Percentiles rank a stretch among this genome's conserved stretches.
These are phyloP conservation scores for Spencermartinsiella ligniputridi DNA, from an alignment of 1,139 yeast genomes.

Conservation along the genomic window DNA sequence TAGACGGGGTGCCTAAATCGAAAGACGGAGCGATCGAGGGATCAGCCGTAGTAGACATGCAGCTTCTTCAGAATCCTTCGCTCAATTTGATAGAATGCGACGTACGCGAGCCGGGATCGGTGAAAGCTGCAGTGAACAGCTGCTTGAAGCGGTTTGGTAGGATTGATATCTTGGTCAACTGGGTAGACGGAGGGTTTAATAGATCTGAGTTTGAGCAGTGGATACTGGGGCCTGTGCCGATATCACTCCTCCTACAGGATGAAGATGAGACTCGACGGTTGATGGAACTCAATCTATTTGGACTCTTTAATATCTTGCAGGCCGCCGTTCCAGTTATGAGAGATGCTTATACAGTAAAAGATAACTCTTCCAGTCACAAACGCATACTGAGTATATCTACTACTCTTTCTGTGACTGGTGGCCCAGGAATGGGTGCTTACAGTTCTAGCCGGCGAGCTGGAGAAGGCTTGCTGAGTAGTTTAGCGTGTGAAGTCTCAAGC, in stretches of 20 bases:
- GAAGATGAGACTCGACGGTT: slow-evolving; percentile 11
- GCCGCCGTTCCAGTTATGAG: slow-evolving; percentile 12
- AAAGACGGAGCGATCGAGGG: neutral
- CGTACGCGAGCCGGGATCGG: slow-evolving; percentile 7
- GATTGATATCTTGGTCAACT: slow-evolving; percentile 14
- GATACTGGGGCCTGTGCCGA: neutral
- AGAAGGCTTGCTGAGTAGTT: slow-evolving; percentile 23
- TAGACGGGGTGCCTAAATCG: neutral
- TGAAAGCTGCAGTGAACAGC: slow-evolving; percentile 9
- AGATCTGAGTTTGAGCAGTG: slow-evolving; percentile 5
- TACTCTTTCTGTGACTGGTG: slow-evolving; percentile 10
- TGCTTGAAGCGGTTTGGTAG: slow-evolving; percentile 12
- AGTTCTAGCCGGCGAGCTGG: slow-evolving; percentile 22
- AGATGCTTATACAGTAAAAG: neutral
- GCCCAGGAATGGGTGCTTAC: slow-evolving; percentile 18
- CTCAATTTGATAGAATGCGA: slow-evolving; percentile 6
- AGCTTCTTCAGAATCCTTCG: neutral
- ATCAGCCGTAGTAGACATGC: no score
- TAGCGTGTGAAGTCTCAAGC: slow-evolving; percentile 13
- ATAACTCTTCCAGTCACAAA: neutral
- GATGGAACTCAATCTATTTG: slow-evolving; percentile 12
- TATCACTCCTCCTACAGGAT: slow-evolving; percentile 5
- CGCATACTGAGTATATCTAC: slow-evolving; percentile 2
- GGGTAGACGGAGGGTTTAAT: slow-evolving; percentile 13
- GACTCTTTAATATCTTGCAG: slow-evolving; percentile 13